phyloP scores from a whole-genome alignment of 192 early-diverging fungal species.

The Chytriomyces confervae region DNA sequence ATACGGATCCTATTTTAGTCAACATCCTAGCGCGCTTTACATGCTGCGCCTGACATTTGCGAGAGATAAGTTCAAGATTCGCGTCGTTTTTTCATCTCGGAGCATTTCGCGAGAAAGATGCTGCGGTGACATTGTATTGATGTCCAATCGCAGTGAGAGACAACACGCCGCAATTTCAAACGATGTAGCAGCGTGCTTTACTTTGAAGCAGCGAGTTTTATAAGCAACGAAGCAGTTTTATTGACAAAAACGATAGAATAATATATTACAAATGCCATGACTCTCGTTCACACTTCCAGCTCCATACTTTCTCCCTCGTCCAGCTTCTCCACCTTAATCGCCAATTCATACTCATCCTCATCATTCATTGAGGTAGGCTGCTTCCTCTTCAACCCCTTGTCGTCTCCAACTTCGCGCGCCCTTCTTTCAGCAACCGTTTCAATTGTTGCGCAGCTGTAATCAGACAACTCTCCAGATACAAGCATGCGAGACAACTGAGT shows the following conservation, averaged over 20 bases:
- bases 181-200: no score
- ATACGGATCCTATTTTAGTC: no score
- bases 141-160: no score
- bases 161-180: no score
- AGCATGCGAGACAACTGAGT: slow-evolving; percentile 80
- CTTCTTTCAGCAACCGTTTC: slow-evolving; percentile 22
- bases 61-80: no score
- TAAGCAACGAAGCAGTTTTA: not conserved
- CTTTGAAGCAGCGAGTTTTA: no score
- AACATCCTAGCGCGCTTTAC: no score
- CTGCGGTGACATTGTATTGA: no score
- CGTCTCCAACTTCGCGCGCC: not conserved
- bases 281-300: no score
- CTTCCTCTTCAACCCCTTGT: not conserved
- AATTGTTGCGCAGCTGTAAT: slow-evolving; percentile 45
- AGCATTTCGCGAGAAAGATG: no score
- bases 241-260: not conserved
- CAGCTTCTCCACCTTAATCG: not conserved
- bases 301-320: not conserved
- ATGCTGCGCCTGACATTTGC: no score
- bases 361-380: not conserved
- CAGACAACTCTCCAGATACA: slow-evolving; percentile 66
- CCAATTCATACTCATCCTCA: not conserved
- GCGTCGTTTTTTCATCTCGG: no score
- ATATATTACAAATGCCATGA: not conserved